Evolutionary conservation across 1,284 basidiomycete genomes (phyloP).

Genomic region (Sanghuangporus baumii): DNA sequence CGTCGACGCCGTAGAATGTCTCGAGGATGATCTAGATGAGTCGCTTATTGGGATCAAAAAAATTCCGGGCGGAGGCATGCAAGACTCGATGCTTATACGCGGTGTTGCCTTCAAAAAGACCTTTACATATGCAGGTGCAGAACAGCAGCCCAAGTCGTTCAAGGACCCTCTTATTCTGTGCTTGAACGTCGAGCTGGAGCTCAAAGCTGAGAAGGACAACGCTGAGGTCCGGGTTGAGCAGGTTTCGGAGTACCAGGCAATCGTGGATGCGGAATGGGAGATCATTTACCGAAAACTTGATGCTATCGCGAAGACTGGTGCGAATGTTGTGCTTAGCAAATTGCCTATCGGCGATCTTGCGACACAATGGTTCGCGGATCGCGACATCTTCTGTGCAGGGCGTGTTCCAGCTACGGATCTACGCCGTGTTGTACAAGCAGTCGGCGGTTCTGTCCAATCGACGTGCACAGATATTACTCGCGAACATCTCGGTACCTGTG

Average conservation of each 20-base stretch:
- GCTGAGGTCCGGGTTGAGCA: constrained; percentile 97
- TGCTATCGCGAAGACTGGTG: constrained; percentile 94
- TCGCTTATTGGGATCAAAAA: constrained; percentile 98
- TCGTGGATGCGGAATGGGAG: constrained; percentile 99
- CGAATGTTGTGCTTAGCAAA: constrained; percentile 97
- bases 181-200: constrained; percentile 96
- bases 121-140: constrained; percentile 98
- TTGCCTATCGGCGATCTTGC: constrained; percentile 98
- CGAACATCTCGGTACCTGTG: constrained; percentile 92
- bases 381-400: constrained; percentile 98
- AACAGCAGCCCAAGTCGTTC: constrained; percentile 98
- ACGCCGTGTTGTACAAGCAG: constrained; percentile 92
- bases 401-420: constrained; percentile 90
- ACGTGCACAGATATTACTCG: constrained; percentile 90
- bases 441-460: constrained; percentile 92
- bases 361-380: constrained; percentile 99
- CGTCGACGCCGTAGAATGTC: constrained; percentile 89
- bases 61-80: constrained; percentile 98
- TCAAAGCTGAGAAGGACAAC: constrained; percentile 99
- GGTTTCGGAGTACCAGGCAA: constrained; percentile 97
- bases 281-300: constrained; percentile 99
- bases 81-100: constrained; percentile 84
- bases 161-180: constrained; percentile 86
- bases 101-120: constrained; percentile 99
- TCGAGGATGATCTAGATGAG: constrained; percentile 93